These are phyloP conservation scores for Oryza officinalis DNA, from an alignment of 176 grass and related monocot genomes.

Conservation along the genomic window DNA sequence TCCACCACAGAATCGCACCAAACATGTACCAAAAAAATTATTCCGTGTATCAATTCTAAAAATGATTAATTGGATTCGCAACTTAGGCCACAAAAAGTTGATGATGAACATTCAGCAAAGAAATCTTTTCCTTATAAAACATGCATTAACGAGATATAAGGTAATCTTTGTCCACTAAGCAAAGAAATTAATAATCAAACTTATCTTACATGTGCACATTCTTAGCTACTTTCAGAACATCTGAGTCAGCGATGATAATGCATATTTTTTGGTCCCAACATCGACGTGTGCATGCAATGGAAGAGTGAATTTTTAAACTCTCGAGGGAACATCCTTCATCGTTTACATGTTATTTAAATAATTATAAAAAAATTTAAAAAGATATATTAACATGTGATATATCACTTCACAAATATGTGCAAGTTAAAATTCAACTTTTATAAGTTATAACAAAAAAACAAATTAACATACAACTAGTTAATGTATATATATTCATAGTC, in stretches of 20 bases:
- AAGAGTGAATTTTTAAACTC: no score
- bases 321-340: no score
- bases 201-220: neutral
- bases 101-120: neutral
- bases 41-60: neutral
- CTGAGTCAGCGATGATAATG: neutral
- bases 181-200: neutral
- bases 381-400: no score
- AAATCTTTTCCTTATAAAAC: neutral
- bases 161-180: neutral
- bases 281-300: neutral
- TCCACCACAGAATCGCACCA: conserved; percentile 15
- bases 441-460: no score
- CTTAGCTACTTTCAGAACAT: neutral
- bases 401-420: no score
- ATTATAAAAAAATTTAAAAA: no score
- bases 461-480: no score
- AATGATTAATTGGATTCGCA: conserved; percentile 15
- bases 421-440: no score
- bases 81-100: conserved; percentile 6
- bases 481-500: no score
- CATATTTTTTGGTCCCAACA: neutral
- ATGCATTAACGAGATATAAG: conserved; percentile 3
- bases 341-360: no score
- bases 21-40: neutral